Evolutionary conservation across 441 rosid species (phyloP).

Genomic region (Euphorbia corollata): DNA sequence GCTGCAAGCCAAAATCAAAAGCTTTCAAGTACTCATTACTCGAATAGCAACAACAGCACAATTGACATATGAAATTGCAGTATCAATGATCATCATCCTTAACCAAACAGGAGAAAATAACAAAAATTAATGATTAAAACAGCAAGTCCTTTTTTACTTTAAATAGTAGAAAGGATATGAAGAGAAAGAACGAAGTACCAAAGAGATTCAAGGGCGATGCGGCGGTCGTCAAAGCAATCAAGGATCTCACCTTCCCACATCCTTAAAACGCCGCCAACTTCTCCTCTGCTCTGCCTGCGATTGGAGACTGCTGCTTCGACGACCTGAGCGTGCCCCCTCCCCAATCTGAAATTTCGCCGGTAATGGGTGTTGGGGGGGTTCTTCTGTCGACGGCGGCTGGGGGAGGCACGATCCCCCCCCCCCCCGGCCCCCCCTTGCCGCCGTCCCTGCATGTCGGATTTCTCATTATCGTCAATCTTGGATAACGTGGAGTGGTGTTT

Average conservation of each 20-base stretch:
- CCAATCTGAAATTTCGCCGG: too few relatives aligned
- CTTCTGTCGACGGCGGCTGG: too few relatives aligned
- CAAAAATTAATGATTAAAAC: too few relatives aligned
- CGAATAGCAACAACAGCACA: not conserved
- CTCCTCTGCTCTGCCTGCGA: slow-evolving; percentile 47
- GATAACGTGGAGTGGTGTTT: too few relatives aligned
- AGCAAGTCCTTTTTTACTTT: too few relatives aligned
- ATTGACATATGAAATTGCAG: not conserved
- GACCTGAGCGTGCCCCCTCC: too few relatives aligned
- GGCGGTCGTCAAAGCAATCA: slow-evolving; percentile 75
- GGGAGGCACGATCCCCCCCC: too few relatives aligned
- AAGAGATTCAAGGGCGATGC: slow-evolving; percentile 61
- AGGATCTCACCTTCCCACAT: slow-evolving; percentile 92
- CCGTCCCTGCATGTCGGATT: too few relatives aligned
- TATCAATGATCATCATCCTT: not conserved
- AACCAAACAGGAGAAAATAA: not conserved
- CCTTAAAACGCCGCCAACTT: slow-evolving; percentile 61
- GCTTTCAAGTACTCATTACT: not conserved
- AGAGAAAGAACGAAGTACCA: slow-evolving; percentile 35
- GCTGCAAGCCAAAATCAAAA: slow-evolving; percentile 41
- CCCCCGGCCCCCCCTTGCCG: too few relatives aligned
- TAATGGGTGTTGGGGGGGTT: too few relatives aligned
- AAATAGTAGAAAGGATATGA: not conserved
- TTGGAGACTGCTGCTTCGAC: too few relatives aligned
- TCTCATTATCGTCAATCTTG: too few relatives aligned